These are phyloP conservation scores for Neurospora pannonica DNA, from an alignment of 495 filamentous ascomycete species.

Conservation along the genomic window DNA sequence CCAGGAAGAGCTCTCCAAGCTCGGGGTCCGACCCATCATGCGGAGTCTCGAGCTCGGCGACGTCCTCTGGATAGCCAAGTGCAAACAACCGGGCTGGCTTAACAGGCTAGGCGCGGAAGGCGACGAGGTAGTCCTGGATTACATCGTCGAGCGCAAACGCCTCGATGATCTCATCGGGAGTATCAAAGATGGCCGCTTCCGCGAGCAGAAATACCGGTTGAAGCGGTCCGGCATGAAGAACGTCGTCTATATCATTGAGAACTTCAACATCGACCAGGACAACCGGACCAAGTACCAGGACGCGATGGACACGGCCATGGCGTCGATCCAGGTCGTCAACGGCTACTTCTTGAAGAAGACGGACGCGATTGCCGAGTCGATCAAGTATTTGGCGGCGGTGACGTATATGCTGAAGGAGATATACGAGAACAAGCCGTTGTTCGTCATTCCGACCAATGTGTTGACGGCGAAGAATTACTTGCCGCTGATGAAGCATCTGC, in stretches of 20 bases:
- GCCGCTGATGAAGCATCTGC: conserved; percentile 50
- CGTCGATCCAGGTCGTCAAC: conserved; percentile 72
- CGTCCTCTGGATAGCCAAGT: conserved; percentile 72
- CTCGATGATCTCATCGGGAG: conserved; percentile 71
- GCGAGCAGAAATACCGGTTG: conserved; percentile 79
- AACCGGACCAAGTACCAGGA: conserved; percentile 48
- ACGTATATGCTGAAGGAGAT: conserved; percentile 56
- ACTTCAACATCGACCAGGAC: conserved; percentile 46
- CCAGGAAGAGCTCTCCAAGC: conserved; percentile 57
- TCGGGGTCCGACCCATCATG: conserved; percentile 55
- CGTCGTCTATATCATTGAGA: conserved; percentile 75
- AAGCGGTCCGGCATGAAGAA: conserved; percentile 61
- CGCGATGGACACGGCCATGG: conserved; percentile 62
- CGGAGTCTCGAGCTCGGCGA: conserved; percentile 66
- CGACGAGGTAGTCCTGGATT: conserved; percentile 73
- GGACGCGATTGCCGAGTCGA: conserved; percentile 67
- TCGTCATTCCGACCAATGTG: conserved; percentile 55
- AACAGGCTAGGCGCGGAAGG: conserved; percentile 46
- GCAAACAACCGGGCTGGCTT: conserved; percentile 47
- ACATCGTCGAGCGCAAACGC: conserved; percentile 75
- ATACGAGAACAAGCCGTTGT: conserved; percentile 46
- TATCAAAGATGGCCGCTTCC: conserved; percentile 76
- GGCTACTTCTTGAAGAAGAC: conserved; percentile 78
- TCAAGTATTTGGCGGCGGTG: conserved; percentile 68
- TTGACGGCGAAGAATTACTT: conserved; percentile 64